Conservation (phyloP, 805 yeast genomes). For the Cyberlindnera xishuangbannaensis region DNA sequence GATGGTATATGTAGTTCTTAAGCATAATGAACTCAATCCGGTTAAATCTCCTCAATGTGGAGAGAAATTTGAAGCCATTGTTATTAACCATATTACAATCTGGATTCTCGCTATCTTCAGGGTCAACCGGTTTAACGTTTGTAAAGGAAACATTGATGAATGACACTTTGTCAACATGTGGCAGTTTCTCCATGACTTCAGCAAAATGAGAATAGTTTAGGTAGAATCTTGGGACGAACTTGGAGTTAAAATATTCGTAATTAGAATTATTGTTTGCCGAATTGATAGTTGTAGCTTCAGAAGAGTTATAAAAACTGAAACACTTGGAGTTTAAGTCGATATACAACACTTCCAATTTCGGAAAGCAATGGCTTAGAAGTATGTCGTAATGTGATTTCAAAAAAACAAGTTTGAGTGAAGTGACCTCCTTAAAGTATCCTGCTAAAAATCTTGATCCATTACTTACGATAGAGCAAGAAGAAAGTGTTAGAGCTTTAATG, state of each 20-base stretch:
- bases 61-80: constrained; percentile 31
- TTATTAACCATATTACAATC: constrained; percentile 30
- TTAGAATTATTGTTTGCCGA: constrained; percentile 21
- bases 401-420: constrained; percentile 31
- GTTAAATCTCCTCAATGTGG: constrained; percentile 26
- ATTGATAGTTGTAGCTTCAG: constrained; percentile 17
- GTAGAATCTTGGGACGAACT: constrained; percentile 26
- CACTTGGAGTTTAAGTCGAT: constrained; percentile 46
- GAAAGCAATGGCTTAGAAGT: constrained; percentile 42
- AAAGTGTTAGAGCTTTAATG: constrained; percentile 26
- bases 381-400: constrained; percentile 41
- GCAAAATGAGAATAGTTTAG: constrained; percentile 18
- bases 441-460: constrained; percentile 32
- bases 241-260: constrained; percentile 23
- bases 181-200: constrained; percentile 18
- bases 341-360: constrained; percentile 31
- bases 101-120: constrained; percentile 21
- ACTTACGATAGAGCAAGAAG: constrained; percentile 30
- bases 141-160: constrained; percentile 24
- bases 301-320: constrained; percentile 26
- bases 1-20: constrained; percentile 32
- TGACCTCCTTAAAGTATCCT: constrained; percentile 37
- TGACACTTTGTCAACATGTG: constrained; percentile 14
- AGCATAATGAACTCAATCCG: constrained; percentile 33
- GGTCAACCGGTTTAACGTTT: constrained; percentile 21